These are phyloP conservation scores for Infundibulicybe gibba DNA, from an alignment of 768 basidiomycete genomes.

Conservation along the genomic window DNA sequence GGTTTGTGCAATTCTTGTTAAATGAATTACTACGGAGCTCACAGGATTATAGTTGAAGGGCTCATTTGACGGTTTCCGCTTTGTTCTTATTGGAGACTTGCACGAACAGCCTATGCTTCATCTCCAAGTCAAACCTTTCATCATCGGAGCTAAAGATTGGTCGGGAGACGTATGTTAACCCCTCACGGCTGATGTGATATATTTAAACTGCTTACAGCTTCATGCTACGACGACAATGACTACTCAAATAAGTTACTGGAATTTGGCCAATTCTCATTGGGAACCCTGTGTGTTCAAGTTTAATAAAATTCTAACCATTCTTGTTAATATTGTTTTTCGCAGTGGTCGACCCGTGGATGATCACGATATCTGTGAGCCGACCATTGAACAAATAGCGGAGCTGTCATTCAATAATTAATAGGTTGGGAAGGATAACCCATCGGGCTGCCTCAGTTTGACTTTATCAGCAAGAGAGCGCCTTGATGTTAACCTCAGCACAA, in stretches of 20 bases:
- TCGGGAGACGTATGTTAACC: slow-evolving; percentile 67
- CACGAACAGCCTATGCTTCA: slow-evolving; percentile 95
- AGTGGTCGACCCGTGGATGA: slow-evolving; percentile 97
- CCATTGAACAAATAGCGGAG: background rate
- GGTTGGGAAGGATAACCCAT: slow-evolving; percentile 49
- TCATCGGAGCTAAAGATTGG: slow-evolving; percentile 86
- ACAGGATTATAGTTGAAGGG: slow-evolving; percentile 62
- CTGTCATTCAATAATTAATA: slow-evolving; percentile 18
- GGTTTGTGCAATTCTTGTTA: slow-evolving; percentile 35
- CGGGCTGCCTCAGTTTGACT: slow-evolving; percentile 52
- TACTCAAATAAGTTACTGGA: slow-evolving; percentile 92
- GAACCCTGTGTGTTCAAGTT: slow-evolving; percentile 66
- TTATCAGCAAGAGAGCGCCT: slow-evolving; percentile 78
- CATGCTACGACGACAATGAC: slow-evolving; percentile 80
- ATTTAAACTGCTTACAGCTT: slow-evolving; percentile 43
- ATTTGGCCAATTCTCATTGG: slow-evolving; percentile 96
- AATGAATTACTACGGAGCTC: background rate
- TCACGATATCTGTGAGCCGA: slow-evolving; percentile 58
- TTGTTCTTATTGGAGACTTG: slow-evolving; percentile 91
- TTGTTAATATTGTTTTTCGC: background rate
- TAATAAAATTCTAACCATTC: slow-evolving; percentile 4
- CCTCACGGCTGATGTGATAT: background rate
- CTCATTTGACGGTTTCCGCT: slow-evolving; percentile 85
- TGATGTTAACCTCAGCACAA: slow-evolving; percentile 87
- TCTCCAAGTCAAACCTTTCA: slow-evolving; percentile 82